Evolutionary conservation across 2,329 filamentous ascomycete species (phyloP).

Genomic region (Fusarium sp.): DNA sequence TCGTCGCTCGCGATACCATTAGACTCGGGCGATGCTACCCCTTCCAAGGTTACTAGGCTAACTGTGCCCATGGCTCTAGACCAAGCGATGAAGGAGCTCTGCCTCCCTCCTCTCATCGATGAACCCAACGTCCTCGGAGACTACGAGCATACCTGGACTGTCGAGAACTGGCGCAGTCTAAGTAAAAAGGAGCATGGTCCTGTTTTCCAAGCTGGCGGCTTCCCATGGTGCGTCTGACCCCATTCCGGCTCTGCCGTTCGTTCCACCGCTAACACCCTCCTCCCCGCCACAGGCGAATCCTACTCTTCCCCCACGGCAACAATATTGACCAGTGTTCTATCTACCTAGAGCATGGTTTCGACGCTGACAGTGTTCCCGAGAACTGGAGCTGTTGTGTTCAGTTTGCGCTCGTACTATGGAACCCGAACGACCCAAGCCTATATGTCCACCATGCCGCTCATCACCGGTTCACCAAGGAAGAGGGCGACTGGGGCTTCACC

Average conservation of each 20-base stretch:
- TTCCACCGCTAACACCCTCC: constrained; percentile 40
- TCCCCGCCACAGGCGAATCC: constrained; percentile 77
- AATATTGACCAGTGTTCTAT: constrained; percentile 95
- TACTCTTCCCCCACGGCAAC: constrained; percentile 97
- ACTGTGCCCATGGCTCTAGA: constrained; percentile 62
- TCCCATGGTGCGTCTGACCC: constrained; percentile 78
- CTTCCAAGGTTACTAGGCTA: constrained; percentile 32
- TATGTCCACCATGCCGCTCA: constrained; percentile 88
- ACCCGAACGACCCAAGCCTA: constrained; percentile 90
- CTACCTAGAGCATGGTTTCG: constrained; percentile 96
- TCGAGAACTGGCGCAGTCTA: constrained; percentile 85
- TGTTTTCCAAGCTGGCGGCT: constrained; percentile 86
- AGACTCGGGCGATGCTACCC: neutral
- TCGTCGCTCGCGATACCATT: constrained; percentile 8
- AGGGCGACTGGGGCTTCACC: constrained; percentile 99
- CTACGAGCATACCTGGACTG: constrained; percentile 86
- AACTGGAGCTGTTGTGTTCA: constrained; percentile 98
- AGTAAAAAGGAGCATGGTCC: constrained; percentile 90
- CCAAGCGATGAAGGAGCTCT: constrained; percentile 87
- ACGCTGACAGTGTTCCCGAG: constrained; percentile 81
- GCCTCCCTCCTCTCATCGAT: constrained; percentile 79
- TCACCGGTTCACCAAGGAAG: constrained; percentile 95
- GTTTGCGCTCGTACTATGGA: constrained; percentile 95
- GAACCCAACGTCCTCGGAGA: constrained; percentile 88
- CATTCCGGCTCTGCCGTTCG: constrained; percentile 48